phyloP scores from a whole-genome alignment of 768 basidiomycete genomes.

The Naganishia kalamii region DNA sequence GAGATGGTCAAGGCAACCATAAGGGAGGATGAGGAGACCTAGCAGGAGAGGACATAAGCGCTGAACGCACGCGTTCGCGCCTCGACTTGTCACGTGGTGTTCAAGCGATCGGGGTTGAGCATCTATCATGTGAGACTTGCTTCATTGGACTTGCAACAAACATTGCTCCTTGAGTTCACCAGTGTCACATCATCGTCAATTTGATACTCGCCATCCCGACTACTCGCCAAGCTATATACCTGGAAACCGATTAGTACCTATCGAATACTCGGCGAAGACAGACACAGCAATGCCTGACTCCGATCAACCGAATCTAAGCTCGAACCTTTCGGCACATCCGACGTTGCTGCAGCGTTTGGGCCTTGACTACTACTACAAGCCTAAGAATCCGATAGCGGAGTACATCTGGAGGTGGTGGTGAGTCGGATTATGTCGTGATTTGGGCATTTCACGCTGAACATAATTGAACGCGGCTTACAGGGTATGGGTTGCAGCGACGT shows the following conservation, averaged over 20 bases:
- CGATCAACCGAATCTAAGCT: slow-evolving; percentile 9
- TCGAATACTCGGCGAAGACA: background rate
- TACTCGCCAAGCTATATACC: background rate
- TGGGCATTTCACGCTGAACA: too few relatives aligned
- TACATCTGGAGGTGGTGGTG: slow-evolving; percentile 3
- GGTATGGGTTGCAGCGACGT: slow-evolving; percentile 9
- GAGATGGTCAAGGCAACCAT: too few relatives aligned
- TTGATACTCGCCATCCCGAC: background rate
- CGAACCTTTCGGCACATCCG: slow-evolving; percentile 2
- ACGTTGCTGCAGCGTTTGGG: slow-evolving; percentile 8
- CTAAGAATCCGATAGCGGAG: slow-evolving; percentile 5
- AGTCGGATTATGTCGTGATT: background rate
- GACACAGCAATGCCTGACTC: background rate
- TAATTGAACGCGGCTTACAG: background rate
- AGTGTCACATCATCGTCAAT: too few relatives aligned
- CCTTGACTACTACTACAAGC: slow-evolving; percentile 13
- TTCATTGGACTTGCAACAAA: too few relatives aligned
- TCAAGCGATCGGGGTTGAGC: background rate
- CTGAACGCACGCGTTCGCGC: background rate
- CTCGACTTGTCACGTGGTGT: background rate
- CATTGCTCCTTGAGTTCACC: too few relatives aligned
- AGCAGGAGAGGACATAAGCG: too few relatives aligned
- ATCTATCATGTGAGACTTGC: background rate
- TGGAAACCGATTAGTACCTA: background rate
- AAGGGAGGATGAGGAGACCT: too few relatives aligned